Base-by-base conservation (phyloP, 345 rosid genomes). In the Eucalyptus brandiana region DNA sequence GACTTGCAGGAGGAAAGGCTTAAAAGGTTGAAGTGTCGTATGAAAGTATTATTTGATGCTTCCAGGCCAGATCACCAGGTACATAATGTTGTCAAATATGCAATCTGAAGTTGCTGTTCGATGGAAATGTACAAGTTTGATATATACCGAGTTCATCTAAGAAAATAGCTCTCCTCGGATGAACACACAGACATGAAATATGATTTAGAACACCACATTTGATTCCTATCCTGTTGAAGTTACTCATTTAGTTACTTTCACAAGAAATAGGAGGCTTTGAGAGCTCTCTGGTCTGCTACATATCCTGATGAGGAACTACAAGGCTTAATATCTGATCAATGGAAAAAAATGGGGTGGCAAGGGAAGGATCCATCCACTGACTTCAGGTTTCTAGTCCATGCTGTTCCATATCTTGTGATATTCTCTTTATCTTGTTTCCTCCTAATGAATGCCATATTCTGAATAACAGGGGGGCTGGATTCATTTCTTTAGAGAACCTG, bases 291-390 rank as follows among this genome's bases (percentile, higher is more conserved):
- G 99, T 92, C 91, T 40, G 95, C 99, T 49, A 93, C 98, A 9
- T 97, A 91, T 89, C 98, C 99, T 4, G 95, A 93, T 72, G 91
- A 91, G 91, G 93, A 96, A 92, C 99, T 97, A 58, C 92, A 92
- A 83, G 96, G 96, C 89, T 93, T 97, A 90, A 91, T 95, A 88
- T 96, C 99, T 67, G 96, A 97, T 49, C 99, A 97, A 60, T 97
- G 99, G 99, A 97, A 97, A 91, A 94, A 95, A 89, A 97, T 97
- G 99, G 99, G 99, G 65, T 97, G 99, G 99, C 99, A 97, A 90
- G 99, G 99, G 90, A 95, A 88, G 92, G 98, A 97, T 94, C 99
- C 99, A 89, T 96, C 99, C 17, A 97, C 99, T 58, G 99, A 97
- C 92, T 97, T 97, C 93, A 96, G 99, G 99, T 97, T 48, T 37